These are phyloP conservation scores for Crotalaria pallida DNA, from an alignment of 306 rosid species.

Conservation along the genomic window DNA sequence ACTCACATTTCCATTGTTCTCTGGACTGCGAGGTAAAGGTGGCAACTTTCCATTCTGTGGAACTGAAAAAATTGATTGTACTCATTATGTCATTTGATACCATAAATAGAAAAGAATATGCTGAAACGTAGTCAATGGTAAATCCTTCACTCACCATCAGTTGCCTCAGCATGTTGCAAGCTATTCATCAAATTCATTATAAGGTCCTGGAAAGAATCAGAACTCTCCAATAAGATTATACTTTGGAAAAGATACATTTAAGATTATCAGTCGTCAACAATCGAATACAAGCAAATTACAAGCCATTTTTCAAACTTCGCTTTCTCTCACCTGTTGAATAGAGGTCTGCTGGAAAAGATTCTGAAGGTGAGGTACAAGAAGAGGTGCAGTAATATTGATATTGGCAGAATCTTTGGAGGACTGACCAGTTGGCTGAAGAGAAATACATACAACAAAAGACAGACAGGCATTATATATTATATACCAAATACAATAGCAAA, in stretches of 20 bases:
- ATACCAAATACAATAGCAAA: conserved; percentile 7
- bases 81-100: conserved; percentile 15
- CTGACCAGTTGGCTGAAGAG: conserved; percentile 54
- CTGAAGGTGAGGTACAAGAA: conserved; percentile 82
- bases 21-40: conserved; percentile 69
- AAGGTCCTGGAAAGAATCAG: conserved; percentile 64
- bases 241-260: conserved; percentile 4
- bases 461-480: conserved; percentile 6
- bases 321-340: conserved; percentile 79
- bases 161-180: conserved; percentile 68
- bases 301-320: conserved; percentile 9
- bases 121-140: conserved; percentile 14
- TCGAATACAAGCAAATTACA: conserved; percentile 9
- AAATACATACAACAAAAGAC: conserved; percentile 18
- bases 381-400: conserved; percentile 52
- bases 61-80: conserved; percentile 44
- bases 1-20: conserved; percentile 86
- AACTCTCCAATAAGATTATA: conserved; percentile 23
- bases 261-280: conserved; percentile 5
- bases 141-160: conserved; percentile 63
- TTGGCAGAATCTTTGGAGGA: conserved; percentile 58
- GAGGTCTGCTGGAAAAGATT: conserved; percentile 89
- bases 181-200: conserved; percentile 63
- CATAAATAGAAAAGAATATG: not conserved
- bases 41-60: conserved; percentile 88